Percentiles rank a stretch among this genome's conserved stretches.
phyloP scores from a whole-genome alignment of 768 basidiomycete genomes.

The Mycena vulgaris region DNA sequence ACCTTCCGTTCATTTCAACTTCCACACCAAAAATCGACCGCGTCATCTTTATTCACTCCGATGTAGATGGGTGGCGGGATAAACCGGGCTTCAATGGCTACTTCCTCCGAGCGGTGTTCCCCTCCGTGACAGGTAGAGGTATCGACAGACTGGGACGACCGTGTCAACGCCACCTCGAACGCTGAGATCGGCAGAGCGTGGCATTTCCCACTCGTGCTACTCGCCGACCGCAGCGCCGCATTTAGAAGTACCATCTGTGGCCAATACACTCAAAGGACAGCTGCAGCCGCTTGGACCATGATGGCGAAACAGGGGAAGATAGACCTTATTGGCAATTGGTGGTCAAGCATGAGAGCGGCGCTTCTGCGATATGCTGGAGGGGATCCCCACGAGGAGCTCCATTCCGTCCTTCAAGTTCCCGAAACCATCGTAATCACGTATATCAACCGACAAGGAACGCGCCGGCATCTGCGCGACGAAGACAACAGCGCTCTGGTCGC shows the following conservation, averaged over 20 bases:
- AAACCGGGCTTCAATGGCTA: constrained; percentile 69
- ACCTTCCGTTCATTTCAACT: constrained; percentile 27
- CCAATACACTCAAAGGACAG: constrained; percentile 63
- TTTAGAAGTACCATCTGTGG: constrained; percentile 66
- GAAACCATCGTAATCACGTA: constrained; percentile 64
- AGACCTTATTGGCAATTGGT: constrained; percentile 57
- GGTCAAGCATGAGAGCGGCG: constrained; percentile 67
- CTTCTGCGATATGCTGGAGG: constrained; percentile 68
- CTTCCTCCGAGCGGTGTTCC: constrained; percentile 70
- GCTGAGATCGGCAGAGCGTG: constrained; percentile 53
- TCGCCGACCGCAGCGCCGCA: constrained; percentile 72
- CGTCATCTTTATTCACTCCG: constrained; percentile 68
- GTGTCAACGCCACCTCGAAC: constrained; percentile 50
- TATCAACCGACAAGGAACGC: constrained; percentile 63
- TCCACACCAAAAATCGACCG: constrained; percentile 57
- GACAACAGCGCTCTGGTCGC: constrained; percentile 61
- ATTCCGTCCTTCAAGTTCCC: constrained; percentile 29
- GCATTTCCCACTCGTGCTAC: constrained; percentile 68
- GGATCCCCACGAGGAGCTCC: constrained; percentile 18
- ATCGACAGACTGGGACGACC: constrained; percentile 69
- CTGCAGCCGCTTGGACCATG: constrained; percentile 60
- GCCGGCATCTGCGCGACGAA: constrained; percentile 56
- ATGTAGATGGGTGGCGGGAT: constrained; percentile 63
- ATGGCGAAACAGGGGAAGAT: constrained; percentile 42
- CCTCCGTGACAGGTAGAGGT: constrained; percentile 67